Evolutionary conservation across 2,329 filamentous ascomycete genomes (phyloP).

Genomic region (Hypoxylon sp.): DNA sequence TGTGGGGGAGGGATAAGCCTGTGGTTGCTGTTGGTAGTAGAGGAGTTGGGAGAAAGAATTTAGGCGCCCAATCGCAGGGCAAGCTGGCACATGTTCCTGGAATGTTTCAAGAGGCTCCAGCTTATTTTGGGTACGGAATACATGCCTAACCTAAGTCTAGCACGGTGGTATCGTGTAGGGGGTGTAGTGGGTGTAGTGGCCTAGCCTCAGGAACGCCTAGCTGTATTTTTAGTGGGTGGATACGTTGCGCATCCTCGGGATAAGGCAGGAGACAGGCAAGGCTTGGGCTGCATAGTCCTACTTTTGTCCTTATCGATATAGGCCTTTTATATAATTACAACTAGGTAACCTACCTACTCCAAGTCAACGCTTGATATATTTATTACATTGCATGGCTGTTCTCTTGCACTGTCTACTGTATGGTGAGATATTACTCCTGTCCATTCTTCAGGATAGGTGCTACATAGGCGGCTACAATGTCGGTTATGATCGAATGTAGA

Average conservation of each 20-base stretch:
- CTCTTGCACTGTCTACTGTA: not conserved
- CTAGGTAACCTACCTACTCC: slow-evolving; percentile 32
- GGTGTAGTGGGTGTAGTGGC: no score
- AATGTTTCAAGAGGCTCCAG: slow-evolving; percentile 39
- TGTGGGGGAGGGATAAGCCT: slow-evolving; percentile 21
- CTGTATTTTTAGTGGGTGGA: not conserved
- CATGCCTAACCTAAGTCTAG: not conserved
- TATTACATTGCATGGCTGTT: not conserved
- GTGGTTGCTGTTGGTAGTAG: not conserved
- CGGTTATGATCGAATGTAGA: no score
- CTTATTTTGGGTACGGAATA: slow-evolving; percentile 13
- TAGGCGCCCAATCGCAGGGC: slow-evolving; percentile 36
- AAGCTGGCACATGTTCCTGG: slow-evolving; percentile 33
- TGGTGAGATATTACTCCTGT: no score
- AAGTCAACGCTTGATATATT: slow-evolving; percentile 23
- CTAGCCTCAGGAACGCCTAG: not conserved
- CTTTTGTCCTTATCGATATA: no score
- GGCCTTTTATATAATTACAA: no score
- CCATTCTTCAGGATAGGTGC: not conserved
- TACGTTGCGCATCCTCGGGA: slow-evolving; percentile 6
- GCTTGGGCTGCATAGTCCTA: not conserved
- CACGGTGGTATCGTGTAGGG: not conserved
- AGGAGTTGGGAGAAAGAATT: slow-evolving; percentile 28
- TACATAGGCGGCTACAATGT: no score
- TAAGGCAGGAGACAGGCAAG: slow-evolving; percentile 35